These are phyloP conservation scores for Biscogniauxia marginata DNA, from an alignment of 2,329 filamentous ascomycete species.

Conservation along the genomic window DNA sequence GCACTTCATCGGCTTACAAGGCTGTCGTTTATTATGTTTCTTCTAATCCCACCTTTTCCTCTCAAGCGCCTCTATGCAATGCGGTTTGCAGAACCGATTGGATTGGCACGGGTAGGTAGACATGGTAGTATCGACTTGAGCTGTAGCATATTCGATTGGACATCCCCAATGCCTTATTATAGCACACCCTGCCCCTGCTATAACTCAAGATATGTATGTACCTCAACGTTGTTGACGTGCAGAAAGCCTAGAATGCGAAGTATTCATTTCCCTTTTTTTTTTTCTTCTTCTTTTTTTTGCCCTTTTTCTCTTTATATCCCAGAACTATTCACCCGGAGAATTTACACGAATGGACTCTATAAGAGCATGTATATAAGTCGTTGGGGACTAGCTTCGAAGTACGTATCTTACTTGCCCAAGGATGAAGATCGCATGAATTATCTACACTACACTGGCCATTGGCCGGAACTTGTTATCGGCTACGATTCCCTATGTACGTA, in stretches of 20 bases:
- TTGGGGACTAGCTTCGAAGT: too few relatives aligned
- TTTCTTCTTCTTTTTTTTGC: background rate
- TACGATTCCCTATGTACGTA: background rate
- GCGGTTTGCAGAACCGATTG: background rate
- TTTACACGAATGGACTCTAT: too few relatives aligned
- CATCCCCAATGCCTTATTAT: background rate
- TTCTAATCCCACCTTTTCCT: background rate
- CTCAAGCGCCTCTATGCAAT: background rate
- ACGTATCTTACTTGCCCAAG: too few relatives aligned
- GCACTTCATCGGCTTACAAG: background rate
- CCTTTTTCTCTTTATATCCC: too few relatives aligned
- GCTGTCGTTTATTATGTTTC: background rate
- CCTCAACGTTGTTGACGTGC: background rate
- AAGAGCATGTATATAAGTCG: too few relatives aligned
- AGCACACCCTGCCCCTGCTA: background rate
- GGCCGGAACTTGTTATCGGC: too few relatives aligned
- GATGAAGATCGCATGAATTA: too few relatives aligned
- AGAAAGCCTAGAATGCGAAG: background rate
- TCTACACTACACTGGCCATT: too few relatives aligned
- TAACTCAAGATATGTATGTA: background rate
- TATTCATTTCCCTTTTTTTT: constrained; percentile 1
- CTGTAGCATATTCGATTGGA: background rate
- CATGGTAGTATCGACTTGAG: background rate
- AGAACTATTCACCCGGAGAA: too few relatives aligned
- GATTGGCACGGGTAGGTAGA: background rate